phyloP scores from a whole-genome alignment of 768 basidiomycete species.

The Kwoniella shandongensis region DNA sequence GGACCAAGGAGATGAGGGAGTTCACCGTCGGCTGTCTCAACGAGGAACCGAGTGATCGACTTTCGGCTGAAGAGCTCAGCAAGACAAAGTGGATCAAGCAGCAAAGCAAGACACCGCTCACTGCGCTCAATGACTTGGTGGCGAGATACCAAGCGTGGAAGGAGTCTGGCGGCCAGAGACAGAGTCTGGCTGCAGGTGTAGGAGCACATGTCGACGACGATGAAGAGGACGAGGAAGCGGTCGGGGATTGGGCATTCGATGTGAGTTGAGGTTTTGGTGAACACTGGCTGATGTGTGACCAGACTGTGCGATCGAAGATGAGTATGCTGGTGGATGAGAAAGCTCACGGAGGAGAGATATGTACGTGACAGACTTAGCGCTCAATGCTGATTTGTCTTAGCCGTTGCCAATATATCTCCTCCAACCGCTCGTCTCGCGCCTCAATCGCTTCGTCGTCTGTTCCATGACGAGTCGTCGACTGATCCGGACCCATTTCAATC shows the following conservation, averaged over 20 bases:
- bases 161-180: conserved; percentile 66
- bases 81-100: conserved; percentile 86
- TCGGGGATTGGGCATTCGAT: conserved; percentile 52
- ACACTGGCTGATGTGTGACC: conserved; percentile 5
- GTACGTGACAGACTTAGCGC: conserved; percentile 13
- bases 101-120: conserved; percentile 65
- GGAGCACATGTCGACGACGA: conserved; percentile 62
- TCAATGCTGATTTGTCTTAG: conserved; percentile 15
- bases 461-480: conserved; percentile 58
- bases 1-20: conserved; percentile 80
- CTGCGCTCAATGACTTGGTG: conserved; percentile 76
- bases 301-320: conserved; percentile 51
- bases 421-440: conserved; percentile 60
- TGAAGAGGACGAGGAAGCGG: conserved; percentile 36
- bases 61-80: conserved; percentile 80
- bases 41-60: conserved; percentile 75
- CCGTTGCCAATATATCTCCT: conserved; percentile 22
- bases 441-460: conserved; percentile 73
- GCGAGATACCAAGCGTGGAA: conserved; percentile 73
- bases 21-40: conserved; percentile 80
- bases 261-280: conserved; percentile 30
- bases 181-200: conserved; percentile 62
- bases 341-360: conserved; percentile 18
- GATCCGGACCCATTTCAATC: conserved; percentile 44
- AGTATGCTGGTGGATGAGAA: conserved; percentile 43